Evolutionary conservation across 331 rosid species (phyloP).

Genomic region (Telfairia occidentalis): DNA sequence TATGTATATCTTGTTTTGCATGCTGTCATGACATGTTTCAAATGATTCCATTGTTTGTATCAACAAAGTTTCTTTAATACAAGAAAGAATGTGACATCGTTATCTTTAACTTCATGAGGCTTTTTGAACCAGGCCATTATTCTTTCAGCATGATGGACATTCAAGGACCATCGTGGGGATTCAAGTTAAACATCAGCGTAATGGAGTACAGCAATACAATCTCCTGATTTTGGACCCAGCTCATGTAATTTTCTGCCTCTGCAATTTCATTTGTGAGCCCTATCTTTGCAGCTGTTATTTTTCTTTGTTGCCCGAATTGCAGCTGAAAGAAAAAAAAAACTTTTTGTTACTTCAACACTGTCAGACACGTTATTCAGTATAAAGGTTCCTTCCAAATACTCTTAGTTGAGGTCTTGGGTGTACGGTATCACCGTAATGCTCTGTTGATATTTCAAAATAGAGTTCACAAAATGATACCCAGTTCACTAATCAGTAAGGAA

Average conservation of each 20-base stretch:
- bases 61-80: neutral
- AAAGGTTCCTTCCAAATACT: neutral
- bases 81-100: slow-evolving; percentile 9
- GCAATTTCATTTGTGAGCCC: slow-evolving; percentile 8
- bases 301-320: neutral
- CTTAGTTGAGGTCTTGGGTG: neutral
- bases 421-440: too few relatives aligned
- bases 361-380: neutral
- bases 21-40: neutral
- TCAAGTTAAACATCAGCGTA: slow-evolving; percentile 37
- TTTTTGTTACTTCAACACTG: neutral
- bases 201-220: slow-evolving; percentile 28
- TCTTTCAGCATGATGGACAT: slow-evolving; percentile 83
- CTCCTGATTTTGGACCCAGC: slow-evolving; percentile 70
- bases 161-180: slow-evolving; percentile 76
- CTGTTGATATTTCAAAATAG: too few relatives aligned
- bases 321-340: too few relatives aligned
- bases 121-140: slow-evolving; percentile 53
- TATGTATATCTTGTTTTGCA: neutral
- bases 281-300: slow-evolving; percentile 5
- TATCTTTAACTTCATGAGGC: slow-evolving; percentile 17
- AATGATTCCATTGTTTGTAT: neutral
- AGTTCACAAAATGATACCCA: too few relatives aligned
- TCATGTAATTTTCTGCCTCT: slow-evolving; percentile 37
- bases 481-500: too few relatives aligned